Conservation (phyloP, 345 rosid species). For the Eucalyptus curtisii region DNA sequence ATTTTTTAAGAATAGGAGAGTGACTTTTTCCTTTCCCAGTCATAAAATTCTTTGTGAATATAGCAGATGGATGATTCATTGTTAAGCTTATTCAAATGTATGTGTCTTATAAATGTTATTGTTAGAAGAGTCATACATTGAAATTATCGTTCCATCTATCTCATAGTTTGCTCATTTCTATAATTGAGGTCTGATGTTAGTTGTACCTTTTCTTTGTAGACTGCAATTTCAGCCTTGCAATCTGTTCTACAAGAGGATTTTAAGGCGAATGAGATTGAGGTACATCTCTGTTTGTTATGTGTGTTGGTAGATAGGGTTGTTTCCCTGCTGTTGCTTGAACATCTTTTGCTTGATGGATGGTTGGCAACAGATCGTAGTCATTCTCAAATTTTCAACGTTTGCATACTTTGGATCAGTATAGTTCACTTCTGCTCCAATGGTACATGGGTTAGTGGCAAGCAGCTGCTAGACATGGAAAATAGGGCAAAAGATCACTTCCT, state of each 20-base stretch:
- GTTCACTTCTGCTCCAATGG: not conserved
- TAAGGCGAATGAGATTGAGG: slow-evolving; percentile 69
- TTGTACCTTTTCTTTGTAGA: slow-evolving; percentile 8
- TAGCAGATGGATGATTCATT: not conserved
- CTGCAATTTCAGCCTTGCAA: slow-evolving; percentile 56
- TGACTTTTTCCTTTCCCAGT: not conserved
- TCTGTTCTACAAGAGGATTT: slow-evolving; percentile 70
- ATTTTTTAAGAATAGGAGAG: not conserved
- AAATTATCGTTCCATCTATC: not conserved
- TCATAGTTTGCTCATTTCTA: not conserved
- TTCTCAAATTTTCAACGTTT: not conserved
- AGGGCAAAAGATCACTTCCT: not conserved
- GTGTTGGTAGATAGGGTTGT: not conserved
- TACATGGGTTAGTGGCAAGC: not conserved
- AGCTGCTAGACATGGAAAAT: not conserved
- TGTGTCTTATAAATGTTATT: not conserved
- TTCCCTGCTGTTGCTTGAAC: not conserved
- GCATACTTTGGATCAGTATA: not conserved
- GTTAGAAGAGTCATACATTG: not conserved
- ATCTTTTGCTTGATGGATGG: not conserved
- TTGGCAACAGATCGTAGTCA: not conserved
- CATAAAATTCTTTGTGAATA: not conserved
- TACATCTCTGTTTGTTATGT: not conserved
- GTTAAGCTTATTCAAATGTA: not conserved
- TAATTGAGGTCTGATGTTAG: not conserved